phyloP scores from a whole-genome alignment of 306 rosid species.

The Quercus ilex region DNA sequence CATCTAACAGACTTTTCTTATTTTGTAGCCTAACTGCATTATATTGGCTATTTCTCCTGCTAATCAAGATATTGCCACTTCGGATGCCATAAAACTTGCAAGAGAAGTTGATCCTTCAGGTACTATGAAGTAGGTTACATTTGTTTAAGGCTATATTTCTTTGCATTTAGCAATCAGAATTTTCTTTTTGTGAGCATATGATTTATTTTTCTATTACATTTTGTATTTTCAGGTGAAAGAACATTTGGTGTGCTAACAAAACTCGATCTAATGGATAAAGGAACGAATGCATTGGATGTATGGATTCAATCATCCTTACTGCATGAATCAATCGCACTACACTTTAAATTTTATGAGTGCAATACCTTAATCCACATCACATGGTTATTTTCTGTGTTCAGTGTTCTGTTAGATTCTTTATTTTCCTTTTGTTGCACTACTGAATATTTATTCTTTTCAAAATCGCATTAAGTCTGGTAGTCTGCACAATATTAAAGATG shows the following conservation, averaged over 20 bases:
- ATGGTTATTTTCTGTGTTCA: slow-evolving; percentile 18
- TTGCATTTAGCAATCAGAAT: not conserved
- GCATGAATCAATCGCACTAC: not conserved
- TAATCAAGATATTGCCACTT: slow-evolving; percentile 97
- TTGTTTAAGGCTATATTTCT: slow-evolving; percentile 7
- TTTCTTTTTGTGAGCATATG: not conserved
- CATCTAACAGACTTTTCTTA: slow-evolving; percentile 34
- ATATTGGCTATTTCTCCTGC: slow-evolving; percentile 95
- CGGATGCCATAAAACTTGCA: slow-evolving; percentile 91
- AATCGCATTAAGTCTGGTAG: slow-evolving; percentile 10
- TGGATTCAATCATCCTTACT: slow-evolving; percentile 17
- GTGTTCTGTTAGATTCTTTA: slow-evolving; percentile 14
- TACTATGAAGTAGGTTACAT: slow-evolving; percentile 21
- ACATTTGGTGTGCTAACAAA: slow-evolving; percentile 96
- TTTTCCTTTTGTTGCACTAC: not conserved
- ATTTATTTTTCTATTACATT: slow-evolving; percentile 7
- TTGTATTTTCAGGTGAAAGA: slow-evolving; percentile 70
- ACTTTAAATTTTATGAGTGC: not conserved
- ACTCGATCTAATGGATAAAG: slow-evolving; percentile 95
- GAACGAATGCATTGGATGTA: slow-evolving; percentile 93
- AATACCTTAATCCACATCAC: not conserved
- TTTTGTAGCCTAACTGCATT: slow-evolving; percentile 85
- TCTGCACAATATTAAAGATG: slow-evolving; percentile 3
- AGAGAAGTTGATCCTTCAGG: slow-evolving; percentile 94
- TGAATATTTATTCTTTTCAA: not conserved